Evolutionary conservation across 2,329 filamentous ascomycete genomes (phyloP).

Genomic region (Blastomyces emzantsi): DNA sequence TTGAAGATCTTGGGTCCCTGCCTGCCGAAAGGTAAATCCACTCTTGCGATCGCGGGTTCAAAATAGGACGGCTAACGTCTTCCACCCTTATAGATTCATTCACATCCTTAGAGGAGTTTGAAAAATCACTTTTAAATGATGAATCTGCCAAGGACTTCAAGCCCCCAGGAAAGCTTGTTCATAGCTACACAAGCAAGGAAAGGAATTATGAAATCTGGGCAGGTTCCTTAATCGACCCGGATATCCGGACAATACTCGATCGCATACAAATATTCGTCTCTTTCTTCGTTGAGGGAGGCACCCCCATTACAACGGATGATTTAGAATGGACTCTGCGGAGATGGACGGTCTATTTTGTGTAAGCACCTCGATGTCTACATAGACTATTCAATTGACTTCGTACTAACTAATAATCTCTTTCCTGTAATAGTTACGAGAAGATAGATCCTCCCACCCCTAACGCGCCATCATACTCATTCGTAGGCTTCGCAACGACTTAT

Average conservation of each 20-base stretch:
- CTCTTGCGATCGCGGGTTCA: background rate
- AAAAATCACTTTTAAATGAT: constrained; percentile 46
- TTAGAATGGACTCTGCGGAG: constrained; percentile 65
- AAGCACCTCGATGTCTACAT: constrained; percentile 26
- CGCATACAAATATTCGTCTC: constrained; percentile 77
- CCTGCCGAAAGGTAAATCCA: constrained; percentile 52
- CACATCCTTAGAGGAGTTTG: constrained; percentile 52
- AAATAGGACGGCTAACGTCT: background rate
- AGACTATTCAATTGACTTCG: background rate
- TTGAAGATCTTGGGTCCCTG: constrained; percentile 54
- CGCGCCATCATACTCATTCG: constrained; percentile 62
- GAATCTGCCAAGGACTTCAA: constrained; percentile 43
- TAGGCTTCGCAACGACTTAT: constrained; percentile 86
- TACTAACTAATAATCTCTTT: constrained; percentile 13
- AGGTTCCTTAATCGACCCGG: constrained; percentile 60
- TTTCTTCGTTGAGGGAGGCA: constrained; percentile 90
- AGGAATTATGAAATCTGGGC: constrained; percentile 77
- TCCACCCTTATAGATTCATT: constrained; percentile 52
- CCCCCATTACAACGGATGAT: constrained; percentile 60
- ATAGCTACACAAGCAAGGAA: constrained; percentile 52
- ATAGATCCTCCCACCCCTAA: constrained; percentile 35
- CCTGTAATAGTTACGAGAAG: constrained; percentile 47
- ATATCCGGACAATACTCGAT: constrained; percentile 61
- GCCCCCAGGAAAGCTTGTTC: constrained; percentile 66
- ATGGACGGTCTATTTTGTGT: constrained; percentile 89